Evolutionary conservation across 148 eudicot species (phyloP).

Genomic region (Diospyros kaki): DNA sequence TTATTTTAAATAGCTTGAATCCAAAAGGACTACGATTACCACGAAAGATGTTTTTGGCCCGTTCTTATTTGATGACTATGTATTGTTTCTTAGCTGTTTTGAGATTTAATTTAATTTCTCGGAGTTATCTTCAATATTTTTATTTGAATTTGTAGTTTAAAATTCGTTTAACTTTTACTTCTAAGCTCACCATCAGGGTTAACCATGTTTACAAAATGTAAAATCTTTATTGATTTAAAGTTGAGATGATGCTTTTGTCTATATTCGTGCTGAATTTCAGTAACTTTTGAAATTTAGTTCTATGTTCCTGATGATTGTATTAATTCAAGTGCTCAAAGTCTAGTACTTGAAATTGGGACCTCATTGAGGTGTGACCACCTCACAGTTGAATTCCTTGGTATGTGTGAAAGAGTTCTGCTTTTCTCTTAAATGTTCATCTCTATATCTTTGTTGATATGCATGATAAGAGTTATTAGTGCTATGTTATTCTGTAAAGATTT

Average conservation of each 20-base stretch:
- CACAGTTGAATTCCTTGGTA: too few relatives aligned
- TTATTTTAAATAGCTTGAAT: not conserved
- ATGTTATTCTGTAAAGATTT: not conserved
- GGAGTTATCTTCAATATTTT: not conserved
- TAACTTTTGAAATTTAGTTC: not conserved
- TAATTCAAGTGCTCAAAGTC: not conserved
- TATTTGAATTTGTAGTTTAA: not conserved
- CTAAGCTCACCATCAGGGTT: not conserved
- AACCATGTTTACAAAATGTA: not conserved
- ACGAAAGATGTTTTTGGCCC: not conserved
- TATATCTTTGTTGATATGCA: not conserved
- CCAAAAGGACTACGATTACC: not conserved
- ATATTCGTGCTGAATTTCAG: not conserved
- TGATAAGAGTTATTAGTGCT: not conserved
- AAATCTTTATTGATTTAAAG: not conserved
- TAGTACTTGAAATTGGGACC: constrained; percentile 1
- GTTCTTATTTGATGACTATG: not conserved
- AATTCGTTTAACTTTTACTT: not conserved
- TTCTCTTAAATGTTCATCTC: not conserved
- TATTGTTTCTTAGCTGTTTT: not conserved
- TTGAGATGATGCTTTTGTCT: not conserved
- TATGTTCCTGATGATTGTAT: not conserved
- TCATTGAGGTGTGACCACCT: not conserved
- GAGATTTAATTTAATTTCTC: not conserved
- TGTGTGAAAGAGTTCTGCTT: not conserved